Evolutionary conservation across 2,329 filamentous ascomycete genomes (phyloP).

Genomic region (Grosmannia clavigera): DNA sequence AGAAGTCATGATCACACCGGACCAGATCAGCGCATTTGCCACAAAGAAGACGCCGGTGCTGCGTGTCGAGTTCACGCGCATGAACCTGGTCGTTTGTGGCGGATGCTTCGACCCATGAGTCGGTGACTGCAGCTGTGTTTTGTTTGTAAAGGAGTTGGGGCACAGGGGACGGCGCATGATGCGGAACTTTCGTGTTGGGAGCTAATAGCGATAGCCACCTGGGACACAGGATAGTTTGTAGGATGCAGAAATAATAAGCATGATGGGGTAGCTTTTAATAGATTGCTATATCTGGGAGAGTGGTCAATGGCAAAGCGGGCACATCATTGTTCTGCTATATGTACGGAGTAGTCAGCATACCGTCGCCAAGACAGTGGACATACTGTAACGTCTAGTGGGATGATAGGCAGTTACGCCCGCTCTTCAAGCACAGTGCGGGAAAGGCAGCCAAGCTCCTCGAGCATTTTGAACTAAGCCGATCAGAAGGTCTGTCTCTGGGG

Average conservation of each 20-base stretch:
- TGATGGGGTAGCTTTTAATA: no score
- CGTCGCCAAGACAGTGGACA: not conserved
- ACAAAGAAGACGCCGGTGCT: conserved; percentile 95
- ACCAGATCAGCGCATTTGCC: conserved; percentile 88
- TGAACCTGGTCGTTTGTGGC: conserved; percentile 85
- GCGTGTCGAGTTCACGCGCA: conserved; percentile 84
- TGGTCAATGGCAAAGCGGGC: not conserved
- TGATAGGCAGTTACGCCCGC: not conserved
- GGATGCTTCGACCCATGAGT: conserved; percentile 51
- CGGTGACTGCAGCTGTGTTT: conserved; percentile 6
- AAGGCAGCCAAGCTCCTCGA: not conserved
- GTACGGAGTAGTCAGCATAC: not conserved
- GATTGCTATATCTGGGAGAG: no score
- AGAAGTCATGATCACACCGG: conserved; percentile 78
- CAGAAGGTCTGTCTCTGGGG: not conserved
- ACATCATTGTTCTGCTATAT: not conserved
- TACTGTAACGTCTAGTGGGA: not conserved
- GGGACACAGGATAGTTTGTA: not conserved
- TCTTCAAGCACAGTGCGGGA: not conserved
- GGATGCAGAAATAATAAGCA: not conserved
- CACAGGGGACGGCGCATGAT: not conserved
- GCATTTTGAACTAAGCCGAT: not conserved
- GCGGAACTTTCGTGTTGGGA: not conserved
- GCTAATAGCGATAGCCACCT: not conserved
- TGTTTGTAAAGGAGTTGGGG: not conserved